Base-by-base conservation (phyloP, 441 rosid genomes). In the Pelargonium citronellum region DNA sequence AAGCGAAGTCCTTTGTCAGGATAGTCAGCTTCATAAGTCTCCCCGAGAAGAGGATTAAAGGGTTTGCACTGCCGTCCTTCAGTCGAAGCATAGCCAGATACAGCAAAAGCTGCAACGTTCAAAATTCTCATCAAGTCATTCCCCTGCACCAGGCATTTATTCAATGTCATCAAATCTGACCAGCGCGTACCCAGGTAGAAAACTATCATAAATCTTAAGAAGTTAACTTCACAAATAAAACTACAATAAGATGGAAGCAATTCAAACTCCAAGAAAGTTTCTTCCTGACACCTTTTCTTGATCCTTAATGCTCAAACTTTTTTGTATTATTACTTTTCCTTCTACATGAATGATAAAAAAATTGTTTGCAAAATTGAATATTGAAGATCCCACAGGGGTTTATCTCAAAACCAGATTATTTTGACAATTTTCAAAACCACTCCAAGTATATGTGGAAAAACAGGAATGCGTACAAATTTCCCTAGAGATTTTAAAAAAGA, bases 41-140 rank as follows among this genome's bases (percentile, higher is more conserved):
- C 95, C 77, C 97, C 97, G 69, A 91, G 77, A 67, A 91, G 79
- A 43, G 97, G 97, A 86, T 91, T 89, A 72, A 91, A 91, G 27
- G 97, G 95, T 79, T 91, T 91, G 82, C 97, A 91, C 19, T 78
- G 81, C 79, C 96, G 85, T 78, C 97, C 97, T 78, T 91, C 91
- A 22, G 95, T 89, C 67, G 97, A 89, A 77, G 93, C 89, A 83
- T 91, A 91, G 64, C 95, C 97, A 53, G 97, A 91, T 64, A 87
- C 85, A 79, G 97, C 97, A 81, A 91, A 91, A 70, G 97, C 97
- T 73, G 97, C 97, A 37, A 91, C 95, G 68, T 91, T 87, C 66
- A 91, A 87, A 69, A 88, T 83, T 77, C 95, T 85, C 95, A 88
- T 85, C 57, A 91, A 88, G 77, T 81, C 77, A 74, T 91, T 83